These are phyloP conservation scores for Ambispora gerdemannii DNA, from an alignment of 192 early-diverging fungal species.

Conservation along the genomic window DNA sequence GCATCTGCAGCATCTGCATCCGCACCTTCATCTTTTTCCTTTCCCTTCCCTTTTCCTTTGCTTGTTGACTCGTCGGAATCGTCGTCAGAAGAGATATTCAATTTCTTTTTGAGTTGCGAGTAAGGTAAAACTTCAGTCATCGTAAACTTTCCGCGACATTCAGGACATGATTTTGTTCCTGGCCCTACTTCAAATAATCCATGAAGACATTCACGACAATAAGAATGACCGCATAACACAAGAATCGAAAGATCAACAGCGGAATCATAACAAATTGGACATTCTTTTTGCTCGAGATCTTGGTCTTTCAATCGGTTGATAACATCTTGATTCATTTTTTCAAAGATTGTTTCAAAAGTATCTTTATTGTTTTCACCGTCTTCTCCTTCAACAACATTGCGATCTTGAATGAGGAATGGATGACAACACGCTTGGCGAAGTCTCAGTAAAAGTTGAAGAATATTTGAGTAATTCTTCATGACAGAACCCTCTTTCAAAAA, in stretches of 20 bases:
- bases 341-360: constrained; percentile 22
- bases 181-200: no score
- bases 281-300: constrained; percentile 35
- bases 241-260: neutral
- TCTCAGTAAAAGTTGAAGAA: constrained; percentile 48
- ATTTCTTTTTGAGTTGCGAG: neutral
- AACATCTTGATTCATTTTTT: constrained; percentile 31
- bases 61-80: neutral
- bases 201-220: neutral
- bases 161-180: constrained; percentile 38
- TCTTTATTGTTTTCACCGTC: neutral
- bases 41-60: neutral
- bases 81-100: neutral
- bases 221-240: neutral
- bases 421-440: constrained; percentile 55
- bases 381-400: constrained; percentile 27
- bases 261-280: constrained; percentile 40
- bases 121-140: neutral
- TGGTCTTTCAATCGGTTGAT: constrained; percentile 31
- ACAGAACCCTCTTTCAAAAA: constrained; percentile 49
- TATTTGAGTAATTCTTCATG: constrained; percentile 53
- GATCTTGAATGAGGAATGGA: constrained; percentile 45
- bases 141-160: constrained; percentile 16
- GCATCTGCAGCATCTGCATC: neutral
- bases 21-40: neutral